A percentile compares a stretch with the other conserved stretches of the same genome.
Conservation (phyloP, 805 yeast species). For the Wickerhamomyces xylosicus region DNA sequence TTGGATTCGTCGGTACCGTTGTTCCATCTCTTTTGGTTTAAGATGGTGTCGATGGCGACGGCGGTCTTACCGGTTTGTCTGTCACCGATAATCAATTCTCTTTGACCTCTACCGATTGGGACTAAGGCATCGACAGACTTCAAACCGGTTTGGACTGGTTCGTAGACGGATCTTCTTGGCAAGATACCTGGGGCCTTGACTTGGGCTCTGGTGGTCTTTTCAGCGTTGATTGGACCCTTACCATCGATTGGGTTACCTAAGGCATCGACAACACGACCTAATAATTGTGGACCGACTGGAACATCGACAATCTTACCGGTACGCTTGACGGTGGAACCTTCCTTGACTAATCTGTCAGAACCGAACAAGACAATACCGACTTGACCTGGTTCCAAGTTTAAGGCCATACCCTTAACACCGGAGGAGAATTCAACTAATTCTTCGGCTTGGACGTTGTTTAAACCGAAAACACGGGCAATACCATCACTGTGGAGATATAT, state of each 20-base stretch:
- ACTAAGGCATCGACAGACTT: slow-evolving; percentile 98
- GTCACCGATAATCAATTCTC: slow-evolving; percentile 99
- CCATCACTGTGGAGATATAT: slow-evolving; percentile 78
- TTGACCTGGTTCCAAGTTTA: slow-evolving; percentile 99
- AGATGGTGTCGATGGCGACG: slow-evolving; percentile 95
- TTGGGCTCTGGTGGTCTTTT: slow-evolving; percentile 87
- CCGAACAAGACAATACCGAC: slow-evolving; percentile 99
- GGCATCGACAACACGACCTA: slow-evolving; percentile 99
- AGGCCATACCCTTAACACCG: slow-evolving; percentile 99
- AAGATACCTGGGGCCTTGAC: slow-evolving; percentile 99
- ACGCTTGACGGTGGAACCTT: slow-evolving; percentile 99
- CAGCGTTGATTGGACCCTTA: slow-evolving; percentile 93
- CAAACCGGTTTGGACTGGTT: slow-evolving; percentile 99
- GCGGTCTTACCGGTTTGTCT: slow-evolving; percentile 99
- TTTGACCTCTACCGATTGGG: slow-evolving; percentile 99
- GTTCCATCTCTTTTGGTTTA: slow-evolving; percentile 99
- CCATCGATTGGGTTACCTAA: slow-evolving; percentile 99
- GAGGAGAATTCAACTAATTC: slow-evolving; percentile 98
- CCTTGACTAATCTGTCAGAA: slow-evolving; percentile 96
- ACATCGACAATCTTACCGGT: slow-evolving; percentile 99
- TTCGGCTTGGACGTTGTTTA: slow-evolving; percentile 99
- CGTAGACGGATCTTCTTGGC: slow-evolving; percentile 97
- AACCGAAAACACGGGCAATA: slow-evolving; percentile 99
- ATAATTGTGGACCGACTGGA: slow-evolving; percentile 95
- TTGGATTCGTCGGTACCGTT: slow-evolving; percentile 88